A percentile compares a stretch with the other conserved stretches of the same genome.
Evolutionary conservation across 75 land plant species (phyloP).

Genomic region (Selaginella tamariscina): DNA sequence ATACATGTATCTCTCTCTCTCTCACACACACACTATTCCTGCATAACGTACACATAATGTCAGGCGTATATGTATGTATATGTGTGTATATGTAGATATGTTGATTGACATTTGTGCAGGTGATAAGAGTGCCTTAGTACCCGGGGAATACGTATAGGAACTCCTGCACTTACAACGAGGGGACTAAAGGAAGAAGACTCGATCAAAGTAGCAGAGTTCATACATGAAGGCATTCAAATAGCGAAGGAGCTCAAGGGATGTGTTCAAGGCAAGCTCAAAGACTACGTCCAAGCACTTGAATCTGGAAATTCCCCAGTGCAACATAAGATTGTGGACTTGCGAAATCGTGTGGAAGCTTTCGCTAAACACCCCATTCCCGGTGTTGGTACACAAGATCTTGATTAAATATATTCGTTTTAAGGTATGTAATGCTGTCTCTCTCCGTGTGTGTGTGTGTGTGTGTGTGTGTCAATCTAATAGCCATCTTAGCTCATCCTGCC

Average conservation of each 20-base stretch:
- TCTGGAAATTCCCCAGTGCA: conserved; percentile 39
- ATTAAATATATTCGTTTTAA: neutral
- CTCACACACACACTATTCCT: no score
- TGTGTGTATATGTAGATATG: no score
- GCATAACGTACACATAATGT: no score
- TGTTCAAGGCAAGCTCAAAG: conserved; percentile 61
- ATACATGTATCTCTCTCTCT: no score
- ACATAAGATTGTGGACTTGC: conserved; percentile 35
- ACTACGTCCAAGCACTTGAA: conserved; percentile 49
- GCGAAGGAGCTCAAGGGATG: conserved; percentile 41
- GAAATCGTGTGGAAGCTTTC: conserved; percentile 46
- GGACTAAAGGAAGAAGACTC: conserved; percentile 62
- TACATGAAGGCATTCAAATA: conserved; percentile 82
- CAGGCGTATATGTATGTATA: no score
- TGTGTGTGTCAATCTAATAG: no score
- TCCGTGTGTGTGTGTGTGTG: no score
- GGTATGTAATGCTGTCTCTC: no score
- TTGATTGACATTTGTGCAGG: conserved; percentile 11
- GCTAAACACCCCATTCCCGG: conserved; percentile 77
- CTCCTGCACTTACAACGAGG: conserved; percentile 86
- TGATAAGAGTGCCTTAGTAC: conserved; percentile 82
- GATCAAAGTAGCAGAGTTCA: conserved; percentile 51
- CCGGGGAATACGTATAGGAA: conserved; percentile 89
- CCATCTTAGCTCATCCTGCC: no score
- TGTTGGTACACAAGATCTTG: conserved; percentile 16